These are phyloP conservation scores for Hypomyces perniciosus DNA, from an alignment of 2,329 filamentous ascomycete species.

Conservation along the genomic window DNA sequence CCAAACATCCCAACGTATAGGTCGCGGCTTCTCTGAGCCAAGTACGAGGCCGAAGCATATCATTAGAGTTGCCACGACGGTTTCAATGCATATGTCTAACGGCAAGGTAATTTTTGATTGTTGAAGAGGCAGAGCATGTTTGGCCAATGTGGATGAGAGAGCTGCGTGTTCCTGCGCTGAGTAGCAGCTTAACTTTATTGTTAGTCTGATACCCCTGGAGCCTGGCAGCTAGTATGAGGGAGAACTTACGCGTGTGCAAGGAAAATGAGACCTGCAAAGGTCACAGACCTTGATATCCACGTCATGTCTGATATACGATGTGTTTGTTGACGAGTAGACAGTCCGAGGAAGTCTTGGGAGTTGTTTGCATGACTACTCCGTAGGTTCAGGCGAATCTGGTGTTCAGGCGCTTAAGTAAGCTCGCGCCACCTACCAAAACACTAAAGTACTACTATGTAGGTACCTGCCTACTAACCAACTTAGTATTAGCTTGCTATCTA, in stretches of 20 bases:
- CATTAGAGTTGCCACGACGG: conserved; percentile 70
- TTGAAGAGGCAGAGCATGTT: conserved; percentile 37
- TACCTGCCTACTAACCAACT: no score
- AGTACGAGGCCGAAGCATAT: conserved; percentile 79
- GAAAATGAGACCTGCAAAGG: conserved; percentile 1
- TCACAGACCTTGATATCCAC: conserved; percentile 1
- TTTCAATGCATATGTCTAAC: conserved; percentile 82
- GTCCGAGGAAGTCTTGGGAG: neutral
- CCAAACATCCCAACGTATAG: conserved; percentile 79
- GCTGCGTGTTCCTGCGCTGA: conserved; percentile 89
- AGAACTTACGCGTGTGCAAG: neutral
- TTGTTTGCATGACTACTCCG: no score
- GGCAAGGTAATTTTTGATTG: conserved; percentile 54
- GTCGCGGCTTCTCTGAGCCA: conserved; percentile 70
- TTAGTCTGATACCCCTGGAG: no score
- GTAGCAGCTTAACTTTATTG: conserved; percentile 63
- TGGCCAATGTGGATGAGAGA: conserved; percentile 53
- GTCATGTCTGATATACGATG: neutral
- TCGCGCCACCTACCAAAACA: no score
- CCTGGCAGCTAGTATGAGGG: neutral
- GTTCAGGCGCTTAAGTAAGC: no score
- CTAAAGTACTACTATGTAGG: no score
- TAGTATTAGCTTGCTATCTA: no score
- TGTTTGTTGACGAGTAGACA: neutral
- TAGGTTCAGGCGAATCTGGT: neutral